Evolutionary conservation across 805 yeast genomes (phyloP).

Genomic region (Danielia oregonensis): DNA sequence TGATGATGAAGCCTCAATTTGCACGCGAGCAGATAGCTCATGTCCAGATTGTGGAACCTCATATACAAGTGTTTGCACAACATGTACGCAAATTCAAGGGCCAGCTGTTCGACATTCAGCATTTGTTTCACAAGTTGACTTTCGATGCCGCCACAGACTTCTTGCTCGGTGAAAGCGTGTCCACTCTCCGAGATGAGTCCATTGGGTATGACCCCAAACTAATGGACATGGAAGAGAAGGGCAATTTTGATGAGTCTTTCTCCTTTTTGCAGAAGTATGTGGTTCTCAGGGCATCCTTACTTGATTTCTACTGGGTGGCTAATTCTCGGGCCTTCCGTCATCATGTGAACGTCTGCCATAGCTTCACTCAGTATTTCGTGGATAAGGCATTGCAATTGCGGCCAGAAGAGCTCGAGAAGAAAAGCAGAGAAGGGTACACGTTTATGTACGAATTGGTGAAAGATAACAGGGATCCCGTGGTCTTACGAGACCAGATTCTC

Average conservation of each 20-base stretch:
- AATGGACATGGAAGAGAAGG: slow-evolving; percentile 2
- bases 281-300: slow-evolving; percentile 2
- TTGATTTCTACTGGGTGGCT: slow-evolving; percentile 7
- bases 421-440: slow-evolving; percentile 4
- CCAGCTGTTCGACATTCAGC: slow-evolving; percentile 9
- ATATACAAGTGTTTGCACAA: slow-evolving; percentile 1
- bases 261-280: slow-evolving; percentile 5
- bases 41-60: slow-evolving; percentile 11
- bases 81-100: slow-evolving; percentile 2
- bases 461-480: slow-evolving; percentile 7
- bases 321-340: slow-evolving; percentile 7
- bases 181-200: slow-evolving; percentile 4
- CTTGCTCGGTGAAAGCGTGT: slow-evolving; percentile 32
- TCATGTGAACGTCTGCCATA: slow-evolving; percentile 6
- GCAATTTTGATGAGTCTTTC: slow-evolving; percentile 6
- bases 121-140: slow-evolving; percentile 4
- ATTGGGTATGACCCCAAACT: background rate
- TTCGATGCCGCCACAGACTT: slow-evolving; percentile 41
- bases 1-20: slow-evolving; percentile 11
- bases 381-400: slow-evolving; percentile 7
- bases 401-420: slow-evolving; percentile 7
- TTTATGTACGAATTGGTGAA: slow-evolving; percentile 11
- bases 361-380: slow-evolving; percentile 7
- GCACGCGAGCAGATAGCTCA: slow-evolving; percentile 11
- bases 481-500: slow-evolving; percentile 12